Percentiles rank a stretch among this genome's conserved stretches.
Conservation (phyloP, 1,284 basidiomycete species). For the Rhodotorula sp. region DNA sequence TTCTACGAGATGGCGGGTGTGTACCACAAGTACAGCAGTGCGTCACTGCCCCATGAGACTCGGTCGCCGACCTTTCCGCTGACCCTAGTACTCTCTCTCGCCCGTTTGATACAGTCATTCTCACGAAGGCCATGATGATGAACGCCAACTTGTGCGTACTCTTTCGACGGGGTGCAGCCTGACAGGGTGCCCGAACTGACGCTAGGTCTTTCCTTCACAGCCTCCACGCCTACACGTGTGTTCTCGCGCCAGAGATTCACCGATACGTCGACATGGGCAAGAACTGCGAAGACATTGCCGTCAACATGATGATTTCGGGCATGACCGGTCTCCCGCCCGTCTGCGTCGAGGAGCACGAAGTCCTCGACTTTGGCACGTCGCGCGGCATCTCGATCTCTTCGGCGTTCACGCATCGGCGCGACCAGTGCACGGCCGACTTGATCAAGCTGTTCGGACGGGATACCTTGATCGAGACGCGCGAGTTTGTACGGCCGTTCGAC, state of each 20-base stretch:
- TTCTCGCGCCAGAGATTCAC: constrained; percentile 4
- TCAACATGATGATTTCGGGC: constrained; percentile 10
- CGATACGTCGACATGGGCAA: constrained; percentile 12
- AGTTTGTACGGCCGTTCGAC: constrained; percentile 4
- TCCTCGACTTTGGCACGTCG: constrained; percentile 8
- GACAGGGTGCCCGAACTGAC: constrained; percentile 1
- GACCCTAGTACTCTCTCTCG: neutral
- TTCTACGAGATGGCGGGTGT: constrained; percentile 9
- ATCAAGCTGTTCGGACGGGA: constrained; percentile 7
- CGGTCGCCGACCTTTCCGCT: neutral
- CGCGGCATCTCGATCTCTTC: constrained; percentile 7
- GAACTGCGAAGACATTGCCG: constrained; percentile 9
- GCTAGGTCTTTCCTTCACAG: neutral
- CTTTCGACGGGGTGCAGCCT: neutral
- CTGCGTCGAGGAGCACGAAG: constrained; percentile 7
- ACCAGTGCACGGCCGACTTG: constrained; percentile 7
- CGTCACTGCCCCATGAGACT: neutral
- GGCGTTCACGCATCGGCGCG: constrained; percentile 2
- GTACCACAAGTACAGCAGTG: constrained; percentile 7
- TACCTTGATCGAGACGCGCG: constrained; percentile 1
- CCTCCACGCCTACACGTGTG: constrained; percentile 7
- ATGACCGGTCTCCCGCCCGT: constrained; percentile 5
- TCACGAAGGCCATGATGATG: constrained; percentile 9
- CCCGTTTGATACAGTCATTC: neutral
- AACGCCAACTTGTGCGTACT: constrained; percentile 10